These are phyloP conservation scores for Geotrichum histeridarum DNA, from an alignment of 1,139 yeast genomes.

Conservation along the genomic window DNA sequence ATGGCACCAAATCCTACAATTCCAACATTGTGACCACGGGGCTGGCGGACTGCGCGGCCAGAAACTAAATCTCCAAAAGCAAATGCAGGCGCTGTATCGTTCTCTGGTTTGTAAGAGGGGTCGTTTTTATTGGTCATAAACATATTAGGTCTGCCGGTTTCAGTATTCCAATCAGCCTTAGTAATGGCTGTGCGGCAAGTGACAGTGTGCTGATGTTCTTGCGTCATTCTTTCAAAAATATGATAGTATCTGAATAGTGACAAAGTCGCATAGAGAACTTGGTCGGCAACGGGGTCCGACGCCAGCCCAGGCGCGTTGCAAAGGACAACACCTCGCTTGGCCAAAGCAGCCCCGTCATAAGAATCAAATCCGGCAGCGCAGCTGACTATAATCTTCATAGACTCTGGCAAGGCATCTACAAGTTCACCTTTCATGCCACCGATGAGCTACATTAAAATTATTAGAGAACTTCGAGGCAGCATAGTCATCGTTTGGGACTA, in stretches of 20 bases:
- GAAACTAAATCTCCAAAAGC: constrained; percentile 46
- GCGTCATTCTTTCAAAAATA: constrained; percentile 45
- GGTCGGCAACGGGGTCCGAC: constrained; percentile 69
- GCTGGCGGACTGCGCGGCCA: constrained; percentile 41
- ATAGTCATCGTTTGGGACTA: neutral
- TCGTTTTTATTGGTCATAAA: constrained; percentile 17
- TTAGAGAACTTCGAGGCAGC: neutral
- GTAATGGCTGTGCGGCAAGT: constrained; percentile 19
- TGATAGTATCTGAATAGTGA: constrained; percentile 59
- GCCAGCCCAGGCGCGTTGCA: constrained; percentile 54
- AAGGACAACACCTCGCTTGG: constrained; percentile 47
- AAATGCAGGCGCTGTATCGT: constrained; percentile 25
- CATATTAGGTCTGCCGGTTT: constrained; percentile 36
- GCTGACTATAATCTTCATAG: constrained; percentile 53
- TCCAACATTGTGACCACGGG: constrained; percentile 54
- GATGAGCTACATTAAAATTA: constrained; percentile 17
- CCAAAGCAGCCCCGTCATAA: constrained; percentile 46
- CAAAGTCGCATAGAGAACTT: constrained; percentile 57
- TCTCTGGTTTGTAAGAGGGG: constrained; percentile 41
- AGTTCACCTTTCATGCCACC: constrained; percentile 38
- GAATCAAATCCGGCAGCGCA: constrained; percentile 71
- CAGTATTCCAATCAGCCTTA: constrained; percentile 22
- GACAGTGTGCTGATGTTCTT: constrained; percentile 43
- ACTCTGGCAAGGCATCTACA: constrained; percentile 49
- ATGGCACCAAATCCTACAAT: constrained; percentile 77